Base-by-base conservation (phyloP, 768 basidiomycete genomes). In the Serendipita sp. region DNA sequence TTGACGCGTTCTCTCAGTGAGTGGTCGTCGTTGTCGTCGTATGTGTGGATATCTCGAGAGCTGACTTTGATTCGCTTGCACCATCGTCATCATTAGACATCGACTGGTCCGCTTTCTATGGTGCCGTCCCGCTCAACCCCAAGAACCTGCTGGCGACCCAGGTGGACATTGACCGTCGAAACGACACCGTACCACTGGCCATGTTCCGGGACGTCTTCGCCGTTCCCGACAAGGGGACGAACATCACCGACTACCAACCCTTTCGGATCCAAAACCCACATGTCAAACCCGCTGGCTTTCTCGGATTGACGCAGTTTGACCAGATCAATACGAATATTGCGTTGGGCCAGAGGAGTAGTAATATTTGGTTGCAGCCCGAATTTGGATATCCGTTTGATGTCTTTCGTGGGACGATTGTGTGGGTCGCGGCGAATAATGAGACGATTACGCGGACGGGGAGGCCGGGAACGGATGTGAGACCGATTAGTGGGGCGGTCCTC, bases 371-470 rank as follows among this genome's bases (percentile, higher is more conserved):
- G 17, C 20, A 24, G 17, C 53, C 53, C 22, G 53, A 58, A 11
- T 58, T 58, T 31, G 53, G 53, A 3, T 58, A 58, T 33, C 53
- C 53, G 3, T 34, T 58, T n/a, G 53, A 58, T 34, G n/a, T 58
- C 13, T 58, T 22, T n/a, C 24, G 11, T 13, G 53, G 53, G 3
- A 58, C 3, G 17, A 58, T 58, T 30, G 30, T 26, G 17, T 58
- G 1, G 26, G 53, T 58, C 4, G 53, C 30, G 24, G 53, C 53
- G 33, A 58, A 33, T n/a, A 58, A 58, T 34, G n/a, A 24, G 24
- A 58, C 53, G 17, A 58, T 58, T n/a, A 34, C 24, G 17, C 4
- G 4, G 4, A 58, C 26, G 4, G 53, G 53, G 2, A 28, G 53
- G 30, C 53, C 33, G 3, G 53, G 53, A 11, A 24, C 53, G 24